phyloP scores from a whole-genome alignment of 805 yeast species.

The Sugiyamaella qingdaonensis region DNA sequence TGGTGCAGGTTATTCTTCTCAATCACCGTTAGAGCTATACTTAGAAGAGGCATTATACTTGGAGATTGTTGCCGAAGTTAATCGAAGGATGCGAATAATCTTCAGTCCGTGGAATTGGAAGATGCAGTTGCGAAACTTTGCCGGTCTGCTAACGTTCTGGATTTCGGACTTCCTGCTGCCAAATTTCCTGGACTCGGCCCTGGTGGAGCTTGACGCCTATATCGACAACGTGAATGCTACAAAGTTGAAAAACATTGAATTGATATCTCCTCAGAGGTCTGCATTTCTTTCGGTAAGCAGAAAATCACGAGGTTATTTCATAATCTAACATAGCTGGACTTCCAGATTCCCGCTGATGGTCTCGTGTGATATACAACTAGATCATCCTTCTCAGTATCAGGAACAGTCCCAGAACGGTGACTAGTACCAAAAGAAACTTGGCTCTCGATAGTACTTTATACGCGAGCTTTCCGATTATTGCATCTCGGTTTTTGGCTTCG shows the following conservation, averaged over 20 bases:
- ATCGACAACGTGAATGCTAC: conserved; percentile 24
- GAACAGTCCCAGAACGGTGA: background rate
- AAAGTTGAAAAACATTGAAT: conserved; percentile 3
- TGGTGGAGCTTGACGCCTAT: conserved; percentile 43
- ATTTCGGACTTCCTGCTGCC: conserved; percentile 39
- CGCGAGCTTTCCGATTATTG: conserved; percentile 16
- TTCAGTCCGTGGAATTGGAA: conserved; percentile 39
- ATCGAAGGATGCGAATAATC: conserved; percentile 39
- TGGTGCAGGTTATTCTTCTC: conserved; percentile 24
- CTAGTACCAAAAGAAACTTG: background rate
- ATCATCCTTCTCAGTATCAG: background rate
- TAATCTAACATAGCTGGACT: background rate
- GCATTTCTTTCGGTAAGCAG: conserved; percentile 19
- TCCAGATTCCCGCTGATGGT: conserved; percentile 1
- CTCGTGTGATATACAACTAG: conserved; percentile 1
- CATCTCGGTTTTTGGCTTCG: conserved; percentile 56
- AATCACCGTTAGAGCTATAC: conserved; percentile 32
- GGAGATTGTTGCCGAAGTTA: conserved; percentile 43
- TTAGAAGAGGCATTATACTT: conserved; percentile 39
- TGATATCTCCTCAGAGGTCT: conserved; percentile 16
- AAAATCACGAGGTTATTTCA: background rate
- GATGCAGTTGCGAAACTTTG: conserved; percentile 37
- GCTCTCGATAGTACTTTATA: conserved; percentile 10
- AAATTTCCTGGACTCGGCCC: conserved; percentile 31
- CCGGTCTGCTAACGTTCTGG: conserved; percentile 41